Evolutionary conservation across 306 rosid genomes (phyloP), one percentile per base, ranked within the genome.

Genomic region (Quercus parvula): DNA sequence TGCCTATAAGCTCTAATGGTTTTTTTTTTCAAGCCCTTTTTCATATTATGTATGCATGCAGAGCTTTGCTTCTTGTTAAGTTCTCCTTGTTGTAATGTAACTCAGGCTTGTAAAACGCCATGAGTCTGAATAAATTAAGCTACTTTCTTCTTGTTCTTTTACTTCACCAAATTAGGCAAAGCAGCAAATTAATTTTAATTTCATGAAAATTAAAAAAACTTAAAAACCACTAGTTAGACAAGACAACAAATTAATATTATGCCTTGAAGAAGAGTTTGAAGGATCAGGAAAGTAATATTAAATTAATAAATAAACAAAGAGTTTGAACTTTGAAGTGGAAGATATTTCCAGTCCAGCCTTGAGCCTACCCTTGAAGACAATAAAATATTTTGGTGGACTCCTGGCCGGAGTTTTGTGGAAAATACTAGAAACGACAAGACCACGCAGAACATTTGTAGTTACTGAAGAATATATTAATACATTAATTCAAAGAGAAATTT

Each of bases 351-450:
- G 46, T 38, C 46, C 46, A 38, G 46, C 46, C 46, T 38, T 38
- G 46, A 38, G 46, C 46, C 46, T 38, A 38, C 46, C 46, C 46
- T 38, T 38, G 10, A 38, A 38, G 52, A 51, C 12, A 67, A 30
- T 54, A 10, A 19, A 67, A 13, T 44, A 49, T 71, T 55, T 19
- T 31, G 24, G 54, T 51, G 54, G 54, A 49, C 54, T 12, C 4
- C 1, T 49, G 54, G 54, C 17, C 54, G 15, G 54, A 49, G 54
- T 49, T 11, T 49, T 49, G 33, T 52, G 54, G 88, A 81, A 70
- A 74, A 71, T 74, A 71, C 85, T 41, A 74, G 83, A 70, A 52
- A 59, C 54, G 61, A 41, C 71, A 61, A 69, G 80, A 64, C 30
- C 20, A 56, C 20, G 27, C 35, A 13, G 6, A 5, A 54, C 61